Evolutionary conservation across 1,284 basidiomycete species (phyloP), one percentile per base, ranked within the genome.

Genomic region (Ustilago trichophora): DNA sequence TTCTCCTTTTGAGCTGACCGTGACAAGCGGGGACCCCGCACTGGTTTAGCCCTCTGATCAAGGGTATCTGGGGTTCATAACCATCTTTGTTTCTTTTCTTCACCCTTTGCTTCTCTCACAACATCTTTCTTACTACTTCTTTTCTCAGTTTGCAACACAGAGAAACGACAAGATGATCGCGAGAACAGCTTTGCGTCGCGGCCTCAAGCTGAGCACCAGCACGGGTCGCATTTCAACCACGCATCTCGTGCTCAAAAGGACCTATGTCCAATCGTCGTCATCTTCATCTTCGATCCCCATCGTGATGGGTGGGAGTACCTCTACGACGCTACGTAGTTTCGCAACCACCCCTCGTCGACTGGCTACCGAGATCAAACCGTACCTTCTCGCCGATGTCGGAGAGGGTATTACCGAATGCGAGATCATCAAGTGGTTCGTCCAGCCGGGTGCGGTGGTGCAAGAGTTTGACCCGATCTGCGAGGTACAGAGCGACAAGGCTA

Each of bases 351-450:
- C 67, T 4, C 43, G 56, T 2, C 24, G 52, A 2, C 34, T 24
- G 3, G 55, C 52, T 5, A 58, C 54, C 7, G 53, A 71, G 40
- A 44, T 66, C 49, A 72, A 63, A 27, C 56, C 65, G 3, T 96
- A 95, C 86, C 91, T 90, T 68, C 87, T 96, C n/a, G 92, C 92
- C 12, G 93, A 97, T 81, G 94, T 96, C 72, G 93, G 93, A 9
- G 93, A 97, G 83, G 93, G 85, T 6, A 86, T 85, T 60, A 81
- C 78, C n/a, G 81, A 79, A 46, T 78, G 76, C 63, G 78, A 80
- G 53, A 76, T 80, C 42, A 69, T 80, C 58, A 76, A 75, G 68
- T 81, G 74, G 71, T 87, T 80, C 76, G 87, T 91, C 26, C 84
- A 87, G 69, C 86, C 88, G 2, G 78, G 83, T 15, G 84, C 86